phyloP scores from a whole-genome alignment of 179 eudicot genomes.

The Beta corolliflora region DNA sequence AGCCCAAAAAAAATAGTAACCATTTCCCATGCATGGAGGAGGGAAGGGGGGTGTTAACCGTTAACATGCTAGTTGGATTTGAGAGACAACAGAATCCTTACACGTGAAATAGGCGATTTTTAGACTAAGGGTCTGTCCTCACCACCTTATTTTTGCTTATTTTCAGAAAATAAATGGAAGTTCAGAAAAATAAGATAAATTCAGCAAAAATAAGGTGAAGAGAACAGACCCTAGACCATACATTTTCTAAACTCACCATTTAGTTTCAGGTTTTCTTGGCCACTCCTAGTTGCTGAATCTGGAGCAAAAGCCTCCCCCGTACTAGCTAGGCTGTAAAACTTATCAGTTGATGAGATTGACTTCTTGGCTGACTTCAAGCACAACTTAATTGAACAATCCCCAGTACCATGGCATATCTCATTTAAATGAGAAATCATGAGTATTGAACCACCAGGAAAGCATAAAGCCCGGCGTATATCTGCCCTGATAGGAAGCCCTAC shows the following conservation, averaged over 20 bases:
- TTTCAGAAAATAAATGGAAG: no score
- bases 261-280: constrained; percentile 32
- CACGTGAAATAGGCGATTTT: background rate
- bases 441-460: constrained; percentile 93
- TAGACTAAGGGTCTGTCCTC: background rate
- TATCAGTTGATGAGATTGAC: constrained; percentile 30
- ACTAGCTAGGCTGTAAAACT: constrained; percentile 35
- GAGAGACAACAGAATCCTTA: background rate
- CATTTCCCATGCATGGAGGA: background rate
- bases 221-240: no score
- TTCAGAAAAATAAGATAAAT: no score
- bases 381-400: constrained; percentile 27
- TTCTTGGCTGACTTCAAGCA: constrained; percentile 31
- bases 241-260: constrained; percentile 32
- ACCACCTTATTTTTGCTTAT: no score
- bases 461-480: constrained; percentile 70
- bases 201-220: no score
- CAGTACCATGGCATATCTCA: constrained; percentile 31
- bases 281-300: constrained; percentile 31
- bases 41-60: no score
- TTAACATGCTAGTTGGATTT: background rate
- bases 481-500: constrained; percentile 76
- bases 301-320: constrained; percentile 28
- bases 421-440: constrained; percentile 71
- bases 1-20: background rate